Evolutionary conservation across 73 alveolate species (phyloP), one percentile per base, ranked within the genome.

Genomic region (Uronychia binucleata): DNA sequence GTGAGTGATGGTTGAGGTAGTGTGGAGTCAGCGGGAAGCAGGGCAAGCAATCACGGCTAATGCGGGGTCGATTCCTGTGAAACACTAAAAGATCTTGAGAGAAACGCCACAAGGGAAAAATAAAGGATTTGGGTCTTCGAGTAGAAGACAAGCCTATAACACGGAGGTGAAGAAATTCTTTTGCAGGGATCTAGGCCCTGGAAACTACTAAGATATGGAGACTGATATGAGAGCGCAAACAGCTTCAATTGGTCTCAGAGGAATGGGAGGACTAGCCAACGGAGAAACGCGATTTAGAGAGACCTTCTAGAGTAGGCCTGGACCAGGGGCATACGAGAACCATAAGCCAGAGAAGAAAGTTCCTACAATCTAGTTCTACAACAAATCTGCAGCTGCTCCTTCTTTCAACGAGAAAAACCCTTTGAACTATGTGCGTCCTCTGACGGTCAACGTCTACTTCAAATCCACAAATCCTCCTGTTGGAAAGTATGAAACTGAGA

Each of bases 371-470:
- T 35, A 58, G 31, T 46, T 89, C 1, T 84, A 89, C 33, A 77
- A 86, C 5, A 89, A 84, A 57, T 79, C 89, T 28, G 86, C 82
- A 14, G 88, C 81, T 26, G 34, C 89, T 33, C 81, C 83, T 19
- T 84, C 90, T 14, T 90, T 90, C 82, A 90, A 90, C 57, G 95
- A 90, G 59, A 84, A 85, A 19, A 90, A 90, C 74, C 95, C 95
- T 13, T 80, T 90, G 77, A 90, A 90, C 79, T 90, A 85, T 75
- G 95, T 90, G 34, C 85, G 89, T 30, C 95, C 95, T 0, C 79
- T 90, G 26, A 90, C 95, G 28, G 95, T 90, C 8, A 85, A 84
- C 76, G 74, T 90, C 0, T 90, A 90, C 59, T 90, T 90, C 78
- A 90, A 90, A 79, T 82, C 84, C 67, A 80, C 82, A 33, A 74